Percentiles rank a stretch among this genome's conserved stretches.
Conservation (phyloP, 495 filamentous ascomycete species). For the Talaromyces thailandensis region DNA sequence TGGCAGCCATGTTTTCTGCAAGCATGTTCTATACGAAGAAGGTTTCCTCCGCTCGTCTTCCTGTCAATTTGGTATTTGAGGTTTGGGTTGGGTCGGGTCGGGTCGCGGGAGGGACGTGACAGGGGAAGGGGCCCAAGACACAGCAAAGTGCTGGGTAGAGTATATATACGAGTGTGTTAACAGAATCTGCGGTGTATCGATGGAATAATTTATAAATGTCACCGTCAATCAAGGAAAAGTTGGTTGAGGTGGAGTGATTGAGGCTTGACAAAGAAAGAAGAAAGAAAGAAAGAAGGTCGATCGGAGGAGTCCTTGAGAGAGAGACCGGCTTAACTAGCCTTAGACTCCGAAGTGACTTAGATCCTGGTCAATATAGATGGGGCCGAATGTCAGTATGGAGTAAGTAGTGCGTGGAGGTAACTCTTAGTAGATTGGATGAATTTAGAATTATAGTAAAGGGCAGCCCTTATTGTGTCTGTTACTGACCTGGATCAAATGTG, state of each 20-base stretch:
- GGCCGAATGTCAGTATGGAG: background rate
- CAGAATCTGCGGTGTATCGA: background rate
- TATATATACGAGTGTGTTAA: background rate
- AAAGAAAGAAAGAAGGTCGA: background rate
- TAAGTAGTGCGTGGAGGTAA: background rate
- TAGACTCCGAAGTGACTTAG: too few species aligned
- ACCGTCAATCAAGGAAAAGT: background rate
- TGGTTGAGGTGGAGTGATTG: background rate
- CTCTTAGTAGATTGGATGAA: background rate
- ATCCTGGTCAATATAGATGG: background rate
- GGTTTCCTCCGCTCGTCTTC: background rate
- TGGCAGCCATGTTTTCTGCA: slow-evolving; percentile 9
- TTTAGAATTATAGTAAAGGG: background rate
- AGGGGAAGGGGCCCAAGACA: background rate
- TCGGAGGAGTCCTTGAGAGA: background rate
- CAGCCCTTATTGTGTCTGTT: background rate
- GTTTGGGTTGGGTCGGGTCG: background rate
- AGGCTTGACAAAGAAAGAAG: background rate
- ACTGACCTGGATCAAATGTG: background rate
- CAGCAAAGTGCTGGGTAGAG: slow-evolving; percentile 2
- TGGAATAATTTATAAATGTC: background rate
- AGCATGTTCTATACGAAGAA: background rate
- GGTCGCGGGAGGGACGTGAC: background rate
- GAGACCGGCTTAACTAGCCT: too few species aligned
- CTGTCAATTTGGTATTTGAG: background rate